Evolutionary conservation across 805 yeast genomes (phyloP), one percentile per base, ranked within the genome.

Genomic region (Tetrapisispora phaffii): DNA sequence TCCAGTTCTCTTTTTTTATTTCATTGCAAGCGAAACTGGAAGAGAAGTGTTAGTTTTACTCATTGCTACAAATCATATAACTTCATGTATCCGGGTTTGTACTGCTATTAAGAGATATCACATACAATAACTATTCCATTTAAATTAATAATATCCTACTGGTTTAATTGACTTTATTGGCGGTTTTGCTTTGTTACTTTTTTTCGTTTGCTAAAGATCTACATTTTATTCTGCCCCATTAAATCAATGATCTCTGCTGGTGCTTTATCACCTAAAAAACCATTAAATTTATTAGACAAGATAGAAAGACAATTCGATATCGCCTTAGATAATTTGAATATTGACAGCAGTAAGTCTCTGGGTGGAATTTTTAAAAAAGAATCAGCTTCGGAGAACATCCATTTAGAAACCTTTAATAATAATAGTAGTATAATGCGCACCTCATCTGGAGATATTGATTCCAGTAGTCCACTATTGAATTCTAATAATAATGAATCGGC

Each of bases 321-420:
- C 39, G 89, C 88, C 1, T 66, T 82, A 51, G 76, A 77, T 49
- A 66, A 55, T 69, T 68, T 51, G 54, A 78, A 63, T 60, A 70
- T 69, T 51, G 70, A 65, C 54, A 66, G 56, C 52, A 28, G 36
- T 7, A 35, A 10, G 15, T 22, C 12, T 23, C 15, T 19, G 15
- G 4, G 8, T 24, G 33, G 31, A 7, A 26, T 28, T 12, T 28
- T 19, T 12, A 38, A 38, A 7, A 17, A 17, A n/a, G 9, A 9
- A 10, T 8, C 16, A 24, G 22, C 16, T 22, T 26, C 32, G 12
- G 41, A 38, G 24, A 38, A 31, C 17, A 21, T 38, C 19, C 21
- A 38, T 17, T 19, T 38, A 26, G 22, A 38, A 17, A 38, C 41
- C 15, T 38, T 38, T 17, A 17, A 19, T 4, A 40, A 17, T 8